Percentiles rank a stretch among this genome's conserved stretches.
These are phyloP conservation scores for Phalaenopsis hybrid DNA, from an alignment of 116 monocot genomes.

Conservation along the genomic window DNA sequence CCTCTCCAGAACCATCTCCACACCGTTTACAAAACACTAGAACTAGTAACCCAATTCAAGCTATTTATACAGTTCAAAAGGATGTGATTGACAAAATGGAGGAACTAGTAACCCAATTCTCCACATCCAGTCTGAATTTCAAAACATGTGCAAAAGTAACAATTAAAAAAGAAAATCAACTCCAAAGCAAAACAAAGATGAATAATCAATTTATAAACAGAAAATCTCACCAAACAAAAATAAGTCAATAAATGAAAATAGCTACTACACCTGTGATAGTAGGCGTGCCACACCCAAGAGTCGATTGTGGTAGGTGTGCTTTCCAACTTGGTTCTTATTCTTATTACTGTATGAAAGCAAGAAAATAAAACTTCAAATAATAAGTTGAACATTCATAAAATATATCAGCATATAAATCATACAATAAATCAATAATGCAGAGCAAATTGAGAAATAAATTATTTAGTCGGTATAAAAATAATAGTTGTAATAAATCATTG, in stretches of 20 bases:
- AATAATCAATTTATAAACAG: not conserved
- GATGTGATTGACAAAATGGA: no score
- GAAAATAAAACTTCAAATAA: not conserved
- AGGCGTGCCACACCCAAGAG: conserved; percentile 71
- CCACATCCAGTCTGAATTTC: no score
- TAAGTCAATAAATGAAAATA: not conserved
- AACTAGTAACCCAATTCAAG: no score
- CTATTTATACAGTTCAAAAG: no score
- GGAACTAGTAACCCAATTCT: no score
- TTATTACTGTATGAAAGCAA: conserved; percentile 30
- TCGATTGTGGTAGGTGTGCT: conserved; percentile 45
- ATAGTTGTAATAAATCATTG: not conserved
- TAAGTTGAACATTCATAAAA: not conserved
- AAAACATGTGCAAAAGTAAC: not conserved
- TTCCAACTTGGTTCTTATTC: conserved; percentile 31
- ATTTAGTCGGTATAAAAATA: not conserved
- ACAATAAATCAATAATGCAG: not conserved
- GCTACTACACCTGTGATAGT: conserved; percentile 50
- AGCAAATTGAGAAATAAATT: not conserved
- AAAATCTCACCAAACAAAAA: conserved; percentile 8
- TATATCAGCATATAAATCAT: not conserved
- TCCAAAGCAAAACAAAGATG: not conserved
- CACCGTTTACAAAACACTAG: no score
- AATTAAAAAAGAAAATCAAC: conserved; percentile 3
- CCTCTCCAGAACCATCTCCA: no score